Evolutionary conservation across 1,284 basidiomycete genomes (phyloP).

Genomic region (Farysia itapuensis): DNA sequence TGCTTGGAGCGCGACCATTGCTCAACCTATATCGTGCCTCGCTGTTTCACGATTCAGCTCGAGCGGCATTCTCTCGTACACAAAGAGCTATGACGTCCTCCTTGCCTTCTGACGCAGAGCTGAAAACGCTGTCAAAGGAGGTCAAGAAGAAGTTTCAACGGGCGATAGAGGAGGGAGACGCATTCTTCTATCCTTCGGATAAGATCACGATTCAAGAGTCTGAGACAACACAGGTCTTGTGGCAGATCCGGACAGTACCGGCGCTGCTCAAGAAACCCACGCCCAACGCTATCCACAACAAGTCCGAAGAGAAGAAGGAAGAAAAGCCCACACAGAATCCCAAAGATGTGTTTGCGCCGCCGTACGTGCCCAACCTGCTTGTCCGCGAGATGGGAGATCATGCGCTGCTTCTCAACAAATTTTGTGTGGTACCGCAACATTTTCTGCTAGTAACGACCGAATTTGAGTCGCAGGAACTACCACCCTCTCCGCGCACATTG

Average conservation of each 20-base stretch:
- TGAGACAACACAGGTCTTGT: conserved; percentile 8
- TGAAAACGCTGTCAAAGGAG: conserved; percentile 19
- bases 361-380: conserved; percentile 55
- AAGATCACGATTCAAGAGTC: conserved; percentile 21
- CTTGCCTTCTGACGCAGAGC: conserved; percentile 9
- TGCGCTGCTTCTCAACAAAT: conserved; percentile 56
- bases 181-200: conserved; percentile 52
- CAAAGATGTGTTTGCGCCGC: conserved; percentile 55
- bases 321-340: conserved; percentile 37
- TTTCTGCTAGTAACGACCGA: conserved; percentile 52
- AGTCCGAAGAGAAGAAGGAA: conserved; percentile 2
- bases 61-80: too few species aligned
- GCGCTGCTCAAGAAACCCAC: conserved; percentile 51
- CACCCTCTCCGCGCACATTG: conserved; percentile 47
- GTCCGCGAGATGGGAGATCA: conserved; percentile 44
- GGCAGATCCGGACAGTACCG: conserved; percentile 52
- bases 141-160: conserved; percentile 39
- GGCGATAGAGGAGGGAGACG: conserved; percentile 40
- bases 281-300: conserved; percentile 3
- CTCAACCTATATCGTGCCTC: too few species aligned
- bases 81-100: too few species aligned
- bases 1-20: too few species aligned
- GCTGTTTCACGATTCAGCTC: too few species aligned
- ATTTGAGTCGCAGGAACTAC: conserved; percentile 49
- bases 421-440: conserved; percentile 54